Conservation (phyloP, 495 filamentous ascomycete genomes). For the Immersiella caudata region DNA sequence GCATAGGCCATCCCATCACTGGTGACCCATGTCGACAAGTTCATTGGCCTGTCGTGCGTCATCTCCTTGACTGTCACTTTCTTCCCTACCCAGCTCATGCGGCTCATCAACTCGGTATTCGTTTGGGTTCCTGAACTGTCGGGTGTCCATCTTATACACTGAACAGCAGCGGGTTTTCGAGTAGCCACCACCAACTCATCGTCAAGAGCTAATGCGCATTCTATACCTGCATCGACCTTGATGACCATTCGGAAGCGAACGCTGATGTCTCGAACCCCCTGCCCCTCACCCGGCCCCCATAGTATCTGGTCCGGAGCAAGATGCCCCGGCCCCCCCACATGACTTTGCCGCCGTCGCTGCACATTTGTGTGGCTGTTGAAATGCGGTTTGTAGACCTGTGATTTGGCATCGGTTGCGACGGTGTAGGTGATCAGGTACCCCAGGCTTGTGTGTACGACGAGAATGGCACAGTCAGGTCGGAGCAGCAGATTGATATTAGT, state of each 20-base stretch:
- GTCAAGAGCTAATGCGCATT: constrained; percentile 82
- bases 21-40: constrained; percentile 90
- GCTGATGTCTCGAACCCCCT: constrained; percentile 80
- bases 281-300: constrained; percentile 71
- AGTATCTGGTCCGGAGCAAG: constrained; percentile 56
- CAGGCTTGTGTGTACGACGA: constrained; percentile 85
- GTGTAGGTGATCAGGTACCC: constrained; percentile 96
- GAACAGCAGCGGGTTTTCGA: constrained; percentile 86
- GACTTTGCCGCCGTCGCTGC: constrained; percentile 71
- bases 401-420: constrained; percentile 78
- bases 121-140: constrained; percentile 83
- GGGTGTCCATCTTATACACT: constrained; percentile 93
- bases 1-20: constrained; percentile 89
- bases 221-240: constrained; percentile 95
- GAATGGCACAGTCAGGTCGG: constrained; percentile 86
- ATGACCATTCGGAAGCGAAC: constrained; percentile 97
- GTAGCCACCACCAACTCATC: constrained; percentile 94
- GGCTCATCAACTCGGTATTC: constrained; percentile 83
- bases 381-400: constrained; percentile 80
- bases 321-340: constrained; percentile 61
- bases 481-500: constrained; percentile 80
- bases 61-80: constrained; percentile 78
- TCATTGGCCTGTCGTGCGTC: constrained; percentile 97
- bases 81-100: constrained; percentile 81
- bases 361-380: constrained; percentile 68